Evolutionary conservation across 139 green algal species (phyloP).

Genomic region (Chlorella sp.): DNA sequence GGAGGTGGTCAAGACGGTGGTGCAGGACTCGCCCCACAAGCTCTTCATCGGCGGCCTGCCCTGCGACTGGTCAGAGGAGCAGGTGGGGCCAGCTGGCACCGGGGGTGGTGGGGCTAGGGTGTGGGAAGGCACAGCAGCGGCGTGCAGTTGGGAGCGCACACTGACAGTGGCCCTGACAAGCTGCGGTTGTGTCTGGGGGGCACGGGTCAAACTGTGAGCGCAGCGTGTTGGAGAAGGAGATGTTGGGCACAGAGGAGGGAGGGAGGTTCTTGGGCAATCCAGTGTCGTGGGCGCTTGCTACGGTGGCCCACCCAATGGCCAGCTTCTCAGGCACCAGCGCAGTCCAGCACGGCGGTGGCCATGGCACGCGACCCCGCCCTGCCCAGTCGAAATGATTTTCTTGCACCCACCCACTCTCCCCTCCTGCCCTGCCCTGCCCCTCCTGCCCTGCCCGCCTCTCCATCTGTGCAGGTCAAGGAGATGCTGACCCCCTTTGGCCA

Average conservation of each 20-base stretch:
- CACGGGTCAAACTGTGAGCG: too few species aligned
- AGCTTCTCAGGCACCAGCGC: too few species aligned
- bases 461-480: slow-evolving; percentile 74
- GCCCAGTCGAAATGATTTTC: too few species aligned
- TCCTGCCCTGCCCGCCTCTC: background rate
- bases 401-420: background rate
- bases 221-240: too few species aligned
- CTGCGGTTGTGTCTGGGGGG: too few species aligned
- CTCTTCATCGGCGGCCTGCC: slow-evolving; percentile 85
- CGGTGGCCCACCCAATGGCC: too few species aligned
- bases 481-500: slow-evolving; percentile 73
- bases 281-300: too few species aligned
- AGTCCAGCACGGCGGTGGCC: too few species aligned
- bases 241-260: too few species aligned
- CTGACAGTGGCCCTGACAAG: background rate
- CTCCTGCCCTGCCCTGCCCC: background rate
- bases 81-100: slow-evolving; percentile 29
- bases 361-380: too few species aligned
- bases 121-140: background rate
- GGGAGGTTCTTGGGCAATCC: too few species aligned
- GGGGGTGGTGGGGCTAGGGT: background rate
- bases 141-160: too few species aligned
- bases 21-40: slow-evolving; percentile 83
- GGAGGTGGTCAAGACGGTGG: slow-evolving; percentile 74
- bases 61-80: slow-evolving; percentile 80